Base-by-base conservation (phyloP, 108 stramenopile species). In the Skeletonema marinoi region DNA sequence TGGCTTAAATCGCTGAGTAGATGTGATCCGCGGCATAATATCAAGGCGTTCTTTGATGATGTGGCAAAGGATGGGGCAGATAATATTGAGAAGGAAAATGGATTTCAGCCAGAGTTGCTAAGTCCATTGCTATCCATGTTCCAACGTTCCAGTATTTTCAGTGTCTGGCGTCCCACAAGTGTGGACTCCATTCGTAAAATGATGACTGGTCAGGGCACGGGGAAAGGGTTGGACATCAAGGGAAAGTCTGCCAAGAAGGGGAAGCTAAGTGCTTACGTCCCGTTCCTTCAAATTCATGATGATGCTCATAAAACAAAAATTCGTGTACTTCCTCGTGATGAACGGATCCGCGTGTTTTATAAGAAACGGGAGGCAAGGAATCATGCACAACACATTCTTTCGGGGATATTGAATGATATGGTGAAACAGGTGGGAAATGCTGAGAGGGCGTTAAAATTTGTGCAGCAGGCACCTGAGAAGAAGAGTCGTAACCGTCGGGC, bases 291-390 rank as follows among this genome's bases (percentile, higher is more conserved):
- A 60, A 85, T 89, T 50, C 74, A 87, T 32, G 81, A 82, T 21
- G 82, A 88, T 42, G 39, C 50, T 25, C 86, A 92, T 65, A 89
- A 90, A 69, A 65, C 59, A 11, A 71, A 83, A 66, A 87, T 90
- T 35, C 77, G 84, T 42, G 60, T 80, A 4, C 66, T 87, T 13
- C 46, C 86, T 3, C 64, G 60, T 0, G 67, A 65, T 66, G 86
- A 86, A 29, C 65, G 83, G 62, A 80, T 90, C 38, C 75, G 88
- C 10, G 77, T 92, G 50, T 92, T 87, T 67, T 92, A 85, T 59
- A 67, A 80, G 32, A 70, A 81, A 14, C 65, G 78, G 50, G 71
- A 80, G 46, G 81, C 85, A 4, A 68, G 91, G 50, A 66, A 89
- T 48, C 46, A 64, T 41, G 91, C 88, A 4, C 48, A 69, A 14